phyloP scores from a whole-genome alignment of 805 yeast species.

The Cyberlindnera misumaiensis region DNA sequence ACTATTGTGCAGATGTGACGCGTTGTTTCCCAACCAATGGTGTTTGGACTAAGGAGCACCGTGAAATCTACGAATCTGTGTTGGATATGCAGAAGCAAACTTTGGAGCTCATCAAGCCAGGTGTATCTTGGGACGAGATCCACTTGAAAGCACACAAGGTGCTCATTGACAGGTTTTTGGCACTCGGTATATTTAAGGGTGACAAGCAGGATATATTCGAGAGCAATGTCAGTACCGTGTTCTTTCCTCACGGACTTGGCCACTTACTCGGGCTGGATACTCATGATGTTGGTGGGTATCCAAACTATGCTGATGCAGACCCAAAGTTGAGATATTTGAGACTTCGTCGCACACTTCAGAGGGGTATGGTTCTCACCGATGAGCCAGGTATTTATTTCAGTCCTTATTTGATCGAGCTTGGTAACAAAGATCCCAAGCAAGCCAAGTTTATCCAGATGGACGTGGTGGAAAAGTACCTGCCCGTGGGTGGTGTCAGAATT shows the following conservation, averaged over 20 bases:
- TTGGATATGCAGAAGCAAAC: slow-evolving; percentile 74
- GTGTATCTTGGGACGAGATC: slow-evolving; percentile 77
- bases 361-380: slow-evolving; percentile 84
- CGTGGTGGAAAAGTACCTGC: slow-evolving; percentile 70
- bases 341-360: slow-evolving; percentile 62
- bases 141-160: slow-evolving; percentile 77
- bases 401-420: slow-evolving; percentile 67
- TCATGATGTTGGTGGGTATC: slow-evolving; percentile 88
- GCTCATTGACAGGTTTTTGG: slow-evolving; percentile 60
- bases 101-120: slow-evolving; percentile 71
- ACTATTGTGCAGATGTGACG: slow-evolving; percentile 91
- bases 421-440: slow-evolving; percentile 37
- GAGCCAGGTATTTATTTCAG: slow-evolving; percentile 95
- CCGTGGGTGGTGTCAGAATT: slow-evolving; percentile 94
- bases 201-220: slow-evolving; percentile 60
- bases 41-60: slow-evolving; percentile 81
- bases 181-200: slow-evolving; percentile 68
- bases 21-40: slow-evolving; percentile 92
- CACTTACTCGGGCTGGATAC: slow-evolving; percentile 93
- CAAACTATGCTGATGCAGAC: slow-evolving; percentile 81
- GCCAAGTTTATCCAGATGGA: slow-evolving; percentile 44
- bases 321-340: slow-evolving; percentile 73
- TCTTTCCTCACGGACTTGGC: slow-evolving; percentile 95
- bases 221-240: slow-evolving; percentile 66
- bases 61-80: slow-evolving; percentile 74